These are phyloP conservation scores for Schwanniomyces etchellsii DNA, from an alignment of 1,139 yeast genomes.

Conservation along the genomic window DNA sequence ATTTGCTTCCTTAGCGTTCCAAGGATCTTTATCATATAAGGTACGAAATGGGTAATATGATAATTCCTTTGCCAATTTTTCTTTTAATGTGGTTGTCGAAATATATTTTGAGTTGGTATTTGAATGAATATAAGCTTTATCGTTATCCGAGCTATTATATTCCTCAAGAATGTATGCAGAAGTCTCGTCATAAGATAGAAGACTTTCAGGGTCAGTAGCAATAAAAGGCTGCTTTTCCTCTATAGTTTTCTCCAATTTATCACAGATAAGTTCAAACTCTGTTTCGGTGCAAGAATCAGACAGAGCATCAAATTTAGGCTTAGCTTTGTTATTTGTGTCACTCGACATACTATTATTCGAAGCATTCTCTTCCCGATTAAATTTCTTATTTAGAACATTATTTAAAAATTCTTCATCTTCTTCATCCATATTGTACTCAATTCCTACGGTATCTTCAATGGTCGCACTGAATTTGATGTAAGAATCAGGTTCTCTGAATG, in stretches of 20 bases:
- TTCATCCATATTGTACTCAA: conserved; percentile 88
- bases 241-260: conserved; percentile 68
- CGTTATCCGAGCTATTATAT: conserved; percentile 19
- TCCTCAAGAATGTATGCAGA: conserved; percentile 42
- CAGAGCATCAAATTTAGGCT: too few species aligned
- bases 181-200: conserved; percentile 67
- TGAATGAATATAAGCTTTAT: conserved; percentile 23
- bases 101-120: conserved; percentile 25
- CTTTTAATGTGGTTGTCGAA: conserved; percentile 33
- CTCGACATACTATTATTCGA: conserved; percentile 10
- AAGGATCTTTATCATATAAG: conserved; percentile 45
- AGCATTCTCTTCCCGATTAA: conserved; percentile 16
- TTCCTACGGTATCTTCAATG: conserved; percentile 88
- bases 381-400: conserved; percentile 31
- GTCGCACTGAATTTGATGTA: conserved; percentile 91
- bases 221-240: conserved; percentile 84
- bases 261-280: conserved; percentile 79
- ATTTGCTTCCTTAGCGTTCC: conserved; percentile 17
- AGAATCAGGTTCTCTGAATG: conserved; percentile 66
- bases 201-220: conserved; percentile 75
- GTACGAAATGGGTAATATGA: conserved; percentile 37
- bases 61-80: conserved; percentile 34
- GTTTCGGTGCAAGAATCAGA: conserved; percentile 64
- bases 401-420: conserved; percentile 65
- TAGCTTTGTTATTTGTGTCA: conserved; percentile 11